phyloP scores from a whole-genome alignment of 2,329 filamentous ascomycete genomes.

The Calcarisporium arbuscula region DNA sequence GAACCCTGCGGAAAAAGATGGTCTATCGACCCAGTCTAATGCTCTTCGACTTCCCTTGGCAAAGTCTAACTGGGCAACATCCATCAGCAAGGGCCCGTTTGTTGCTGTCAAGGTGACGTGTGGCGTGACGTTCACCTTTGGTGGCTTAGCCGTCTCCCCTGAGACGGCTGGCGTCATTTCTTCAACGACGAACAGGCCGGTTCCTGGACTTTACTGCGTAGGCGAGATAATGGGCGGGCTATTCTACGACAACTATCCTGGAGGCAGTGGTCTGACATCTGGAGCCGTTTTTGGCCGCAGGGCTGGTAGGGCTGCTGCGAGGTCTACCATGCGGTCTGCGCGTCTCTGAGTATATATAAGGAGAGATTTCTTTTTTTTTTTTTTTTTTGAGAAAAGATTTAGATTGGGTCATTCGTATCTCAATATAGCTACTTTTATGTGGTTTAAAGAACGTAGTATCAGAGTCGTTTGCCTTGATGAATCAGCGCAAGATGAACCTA shows the following conservation, averaged over 20 bases:
- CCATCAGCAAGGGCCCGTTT: constrained; percentile 51
- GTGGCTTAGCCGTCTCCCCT: constrained; percentile 51
- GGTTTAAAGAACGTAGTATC: too few relatives aligned
- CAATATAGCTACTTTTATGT: too few relatives aligned
- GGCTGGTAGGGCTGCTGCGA: constrained; percentile 30
- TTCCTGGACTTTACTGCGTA: constrained; percentile 52
- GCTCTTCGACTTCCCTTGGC: constrained; percentile 34
- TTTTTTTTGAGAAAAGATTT: too few relatives aligned
- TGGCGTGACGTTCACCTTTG: constrained; percentile 65
- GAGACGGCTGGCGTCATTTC: constrained; percentile 47
- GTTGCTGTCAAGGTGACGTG: constrained; percentile 58
- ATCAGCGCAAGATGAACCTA: too few relatives aligned
- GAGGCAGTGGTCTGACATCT: constrained; percentile 55
- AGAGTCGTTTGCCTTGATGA: too few relatives aligned
- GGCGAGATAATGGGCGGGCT: constrained; percentile 63
- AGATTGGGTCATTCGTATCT: too few relatives aligned
- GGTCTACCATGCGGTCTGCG: too few relatives aligned
- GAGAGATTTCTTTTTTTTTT: too few relatives aligned
- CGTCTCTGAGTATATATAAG: too few relatives aligned
- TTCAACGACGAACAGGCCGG: constrained; percentile 32
- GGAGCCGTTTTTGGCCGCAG: constrained; percentile 46
- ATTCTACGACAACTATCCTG: constrained; percentile 59
- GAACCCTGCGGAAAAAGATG: constrained; percentile 56
- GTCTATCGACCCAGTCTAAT: constrained; percentile 52
- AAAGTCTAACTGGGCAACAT: constrained; percentile 62